Base-by-base conservation (phyloP, 2,329 filamentous ascomycete species). In the Fusarium sp. region DNA sequence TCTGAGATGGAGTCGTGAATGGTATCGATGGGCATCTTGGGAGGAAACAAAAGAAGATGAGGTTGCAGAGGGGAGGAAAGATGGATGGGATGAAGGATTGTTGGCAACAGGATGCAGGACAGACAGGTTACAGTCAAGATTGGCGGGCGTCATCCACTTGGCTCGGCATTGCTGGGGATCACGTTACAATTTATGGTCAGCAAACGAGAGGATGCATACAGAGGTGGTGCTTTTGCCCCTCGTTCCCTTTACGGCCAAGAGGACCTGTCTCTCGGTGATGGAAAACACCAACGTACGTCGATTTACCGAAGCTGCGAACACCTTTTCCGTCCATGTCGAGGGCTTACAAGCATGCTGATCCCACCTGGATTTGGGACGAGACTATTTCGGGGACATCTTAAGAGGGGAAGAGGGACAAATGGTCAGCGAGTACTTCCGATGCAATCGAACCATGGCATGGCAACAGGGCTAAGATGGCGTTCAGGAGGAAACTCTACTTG, bases 1-100 rank as follows among this genome's bases (percentile, higher is more conserved):
- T 79, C 77, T 13, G 80, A 80, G 52, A 78, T 72, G 34, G 78
- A 76, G 71, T 78, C 79, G 47, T 75, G 73, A 22, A 73, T 65
- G 16, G 70, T 65, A 38, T 65, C 67, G 60, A 74, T 73, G 58
- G 73, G 72, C 78, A 82, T 80, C 74, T 25, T 45, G 16, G 43
- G 29, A 16, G 32, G 11, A 27, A 46, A 58, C 24, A 48, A 30
- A 29, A 49, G 47, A 65, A 43, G 46, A 56, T 24, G 11, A 43
- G 24, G 49, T 53, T 53, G 24, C 49, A 43, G 49, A 53, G 34
- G 22, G 24, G 24, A 43, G 41, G n/a, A 53, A 53, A 15, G 25
- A 43, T 41, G 24, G 49, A n/a, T 27, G 49, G 32, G 24, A 27
- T 64, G 63, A 32, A 20, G 7, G 48, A 47, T 64, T 64, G 49